Evolutionary conservation across 2,329 filamentous ascomycete species (phyloP).

Genomic region (Pyrenophora seminiperda): DNA sequence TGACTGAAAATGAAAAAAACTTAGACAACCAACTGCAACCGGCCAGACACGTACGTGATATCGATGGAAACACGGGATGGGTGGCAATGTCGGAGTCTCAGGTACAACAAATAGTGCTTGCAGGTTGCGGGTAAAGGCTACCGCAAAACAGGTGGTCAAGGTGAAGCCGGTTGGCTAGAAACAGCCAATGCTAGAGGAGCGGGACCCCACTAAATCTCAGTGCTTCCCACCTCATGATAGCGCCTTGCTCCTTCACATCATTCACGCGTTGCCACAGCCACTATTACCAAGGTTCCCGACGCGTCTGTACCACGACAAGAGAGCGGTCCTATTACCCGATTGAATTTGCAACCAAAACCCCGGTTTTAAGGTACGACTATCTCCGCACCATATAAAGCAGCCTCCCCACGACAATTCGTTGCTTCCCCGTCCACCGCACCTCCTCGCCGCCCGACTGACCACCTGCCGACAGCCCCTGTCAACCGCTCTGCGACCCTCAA

Average conservation of each 20-base stretch:
- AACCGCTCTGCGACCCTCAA: not conserved
- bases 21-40: constrained; percentile 11
- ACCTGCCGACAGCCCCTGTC: constrained; percentile 5
- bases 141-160: constrained; percentile 8
- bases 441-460: constrained; percentile 25
- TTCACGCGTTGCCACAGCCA: constrained; percentile 33
- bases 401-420: constrained; percentile 20
- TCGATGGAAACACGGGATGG: not conserved
- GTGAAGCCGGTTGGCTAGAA: constrained; percentile 25
- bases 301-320: constrained; percentile 20
- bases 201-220: constrained; percentile 38
- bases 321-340: constrained; percentile 17
- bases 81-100: not conserved
- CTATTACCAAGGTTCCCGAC: constrained; percentile 23
- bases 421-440: constrained; percentile 29
- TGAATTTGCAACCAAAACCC: constrained; percentile 12
- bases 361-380: constrained; percentile 24
- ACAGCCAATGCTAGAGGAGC: constrained; percentile 29
- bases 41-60: not conserved
- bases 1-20: constrained; percentile 26
- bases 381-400: constrained; percentile 28
- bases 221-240: constrained; percentile 35
- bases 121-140: not conserved
- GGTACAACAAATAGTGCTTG: constrained; percentile 6
- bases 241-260: constrained; percentile 22